Conservation (phyloP, 1,284 basidiomycete species). For the Xerocomus subilludens region DNA sequence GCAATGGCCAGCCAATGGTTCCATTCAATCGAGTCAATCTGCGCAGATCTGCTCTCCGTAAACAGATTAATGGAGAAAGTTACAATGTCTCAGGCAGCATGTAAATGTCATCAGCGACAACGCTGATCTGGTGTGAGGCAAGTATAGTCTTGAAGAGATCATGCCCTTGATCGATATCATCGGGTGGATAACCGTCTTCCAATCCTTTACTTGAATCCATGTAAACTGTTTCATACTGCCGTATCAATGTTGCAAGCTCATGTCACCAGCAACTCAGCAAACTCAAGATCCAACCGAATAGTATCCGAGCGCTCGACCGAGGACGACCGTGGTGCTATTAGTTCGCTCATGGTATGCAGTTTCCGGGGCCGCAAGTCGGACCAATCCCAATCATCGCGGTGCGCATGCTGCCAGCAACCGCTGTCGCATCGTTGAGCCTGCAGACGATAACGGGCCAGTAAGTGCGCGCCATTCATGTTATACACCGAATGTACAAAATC, state of each 20-base stretch:
- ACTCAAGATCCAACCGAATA: not conserved
- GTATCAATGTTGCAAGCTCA: too few species aligned
- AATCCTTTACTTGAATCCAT: slow-evolving; percentile 41
- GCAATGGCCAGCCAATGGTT: slow-evolving; percentile 45
- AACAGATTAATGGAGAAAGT: slow-evolving; percentile 25
- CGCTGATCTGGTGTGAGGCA: slow-evolving; percentile 48
- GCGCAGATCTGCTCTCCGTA: slow-evolving; percentile 28
- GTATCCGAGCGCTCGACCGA: too few species aligned
- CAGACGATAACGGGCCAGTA: too few species aligned
- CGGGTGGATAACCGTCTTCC: slow-evolving; percentile 42
- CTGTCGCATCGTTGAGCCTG: too few species aligned
- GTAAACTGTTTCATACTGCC: slow-evolving; percentile 30
- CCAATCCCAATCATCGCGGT: too few species aligned
- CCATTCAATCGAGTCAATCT: slow-evolving; percentile 45
- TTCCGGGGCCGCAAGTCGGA: too few species aligned
- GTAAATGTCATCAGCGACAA: slow-evolving; percentile 51
- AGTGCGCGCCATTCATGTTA: too few species aligned
- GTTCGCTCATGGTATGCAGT: too few species aligned
- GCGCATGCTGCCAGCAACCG: too few species aligned
- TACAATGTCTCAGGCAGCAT: slow-evolving; percentile 39
- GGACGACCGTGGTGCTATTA: too few species aligned
- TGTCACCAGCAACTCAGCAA: not conserved
- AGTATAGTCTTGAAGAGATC: slow-evolving; percentile 49
- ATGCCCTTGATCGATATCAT: slow-evolving; percentile 34
- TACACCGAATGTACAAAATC: too few species aligned